Percentiles rank a stretch among this genome's conserved stretches.
Conservation (phyloP, 1,284 basidiomycete species). For the Pascua sp. region DNA sequence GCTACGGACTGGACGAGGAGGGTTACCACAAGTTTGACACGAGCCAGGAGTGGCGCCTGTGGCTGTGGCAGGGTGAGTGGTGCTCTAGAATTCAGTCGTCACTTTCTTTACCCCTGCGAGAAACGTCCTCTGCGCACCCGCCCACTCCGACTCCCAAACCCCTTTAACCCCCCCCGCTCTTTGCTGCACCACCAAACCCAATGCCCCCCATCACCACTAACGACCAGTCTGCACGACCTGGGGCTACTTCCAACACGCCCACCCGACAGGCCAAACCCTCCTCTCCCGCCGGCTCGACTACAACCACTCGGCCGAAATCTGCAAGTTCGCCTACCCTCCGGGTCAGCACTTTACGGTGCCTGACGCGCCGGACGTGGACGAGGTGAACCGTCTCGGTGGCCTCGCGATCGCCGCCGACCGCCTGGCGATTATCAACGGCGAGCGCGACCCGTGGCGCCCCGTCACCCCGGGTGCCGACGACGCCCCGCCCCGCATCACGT, state of each 20-base stretch:
- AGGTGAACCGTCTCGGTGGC: conserved; percentile 72
- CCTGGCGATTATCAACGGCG: conserved; percentile 65
- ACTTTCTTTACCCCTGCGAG: no score
- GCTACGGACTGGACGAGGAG: conserved; percentile 78
- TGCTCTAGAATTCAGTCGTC: not conserved
- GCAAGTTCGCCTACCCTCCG: conserved; percentile 72
- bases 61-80: conserved; percentile 68
- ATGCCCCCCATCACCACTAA: not conserved
- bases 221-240: conserved; percentile 69
- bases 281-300: conserved; percentile 61
- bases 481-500: not conserved
- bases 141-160: no score
- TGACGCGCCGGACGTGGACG: conserved; percentile 65
- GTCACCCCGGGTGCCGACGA: conserved; percentile 40
- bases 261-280: conserved; percentile 29
- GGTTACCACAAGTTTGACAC: conserved; percentile 60
- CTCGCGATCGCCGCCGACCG: conserved; percentile 70
- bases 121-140: not conserved
- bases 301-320: conserved; percentile 73
- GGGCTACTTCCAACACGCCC: conserved; percentile 69
- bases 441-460: conserved; percentile 76
- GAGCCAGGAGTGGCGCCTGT: conserved; percentile 72
- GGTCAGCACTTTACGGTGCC: conserved; percentile 74
- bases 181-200: not conserved
- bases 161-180: not conserved